These are phyloP conservation scores for Curvularia eragrostidis DNA, from an alignment of 2,329 filamentous ascomycete genomes.

Conservation along the genomic window DNA sequence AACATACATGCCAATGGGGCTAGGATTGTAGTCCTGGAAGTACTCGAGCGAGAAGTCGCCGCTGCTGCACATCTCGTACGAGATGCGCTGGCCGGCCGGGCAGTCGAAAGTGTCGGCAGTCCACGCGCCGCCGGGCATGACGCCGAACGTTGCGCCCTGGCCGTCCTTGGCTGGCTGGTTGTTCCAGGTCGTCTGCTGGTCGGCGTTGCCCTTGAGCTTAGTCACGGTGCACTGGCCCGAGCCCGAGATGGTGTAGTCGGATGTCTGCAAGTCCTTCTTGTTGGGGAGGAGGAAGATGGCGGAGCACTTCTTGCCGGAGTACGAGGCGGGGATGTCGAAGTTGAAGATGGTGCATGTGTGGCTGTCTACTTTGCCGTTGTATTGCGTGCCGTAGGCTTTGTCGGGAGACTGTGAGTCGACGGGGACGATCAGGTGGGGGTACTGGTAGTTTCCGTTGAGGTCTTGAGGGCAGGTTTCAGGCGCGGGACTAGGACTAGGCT, in stretches of 20 bases:
- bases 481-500: neutral
- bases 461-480: slow-evolving; percentile 28
- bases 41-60: slow-evolving; percentile 62
- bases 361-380: slow-evolving; percentile 56
- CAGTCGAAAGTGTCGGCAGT: slow-evolving; percentile 64
- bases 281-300: slow-evolving; percentile 70
- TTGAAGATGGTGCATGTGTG: slow-evolving; percentile 68
- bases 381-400: slow-evolving; percentile 60
- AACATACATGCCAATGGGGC: slow-evolving; percentile 50
- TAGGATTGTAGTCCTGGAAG: slow-evolving; percentile 69
- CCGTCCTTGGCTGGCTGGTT: slow-evolving; percentile 58
- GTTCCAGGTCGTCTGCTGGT: slow-evolving; percentile 59
- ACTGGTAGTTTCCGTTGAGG: slow-evolving; percentile 31
- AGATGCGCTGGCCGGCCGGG: slow-evolving; percentile 60
- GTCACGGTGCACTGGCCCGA: slow-evolving; percentile 62
- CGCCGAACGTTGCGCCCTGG: slow-evolving; percentile 47
- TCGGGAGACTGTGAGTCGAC: slow-evolving; percentile 63
- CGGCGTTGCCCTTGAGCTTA: slow-evolving; percentile 57
- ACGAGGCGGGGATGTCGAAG: slow-evolving; percentile 67
- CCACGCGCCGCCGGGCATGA: slow-evolving; percentile 61
- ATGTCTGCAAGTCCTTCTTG: slow-evolving; percentile 64
- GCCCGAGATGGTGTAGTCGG: slow-evolving; percentile 62
- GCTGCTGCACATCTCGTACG: slow-evolving; percentile 59
- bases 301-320: slow-evolving; percentile 65
- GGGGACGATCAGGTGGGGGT: slow-evolving; percentile 65